These are phyloP conservation scores for Colletotrichum orchidophilum DNA, from an alignment of 2,329 filamentous ascomycete genomes.

Conservation along the genomic window DNA sequence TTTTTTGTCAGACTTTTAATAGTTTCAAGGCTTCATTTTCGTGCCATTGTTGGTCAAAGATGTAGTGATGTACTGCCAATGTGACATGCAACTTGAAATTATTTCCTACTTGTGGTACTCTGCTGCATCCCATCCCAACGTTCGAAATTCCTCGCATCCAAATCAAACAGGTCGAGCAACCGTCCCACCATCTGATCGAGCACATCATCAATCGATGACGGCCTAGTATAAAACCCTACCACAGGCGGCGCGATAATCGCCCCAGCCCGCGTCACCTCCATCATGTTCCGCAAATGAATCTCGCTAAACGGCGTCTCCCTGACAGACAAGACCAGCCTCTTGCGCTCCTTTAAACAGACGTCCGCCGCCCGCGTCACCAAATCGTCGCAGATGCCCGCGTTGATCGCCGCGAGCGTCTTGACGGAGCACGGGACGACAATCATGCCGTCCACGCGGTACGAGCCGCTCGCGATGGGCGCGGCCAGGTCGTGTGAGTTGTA, in stretches of 20 bases:
- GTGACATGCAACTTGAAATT: no score
- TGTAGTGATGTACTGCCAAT: no score
- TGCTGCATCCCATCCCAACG: constrained; percentile 45
- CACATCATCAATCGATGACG: constrained; percentile 50
- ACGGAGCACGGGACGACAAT: constrained; percentile 58
- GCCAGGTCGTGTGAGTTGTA: constrained; percentile 52
- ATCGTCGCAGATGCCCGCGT: constrained; percentile 53
- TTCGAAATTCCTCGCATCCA: constrained; percentile 52
- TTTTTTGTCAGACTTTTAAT: no score
- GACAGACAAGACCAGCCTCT: constrained; percentile 49
- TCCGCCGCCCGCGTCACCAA: constrained; percentile 56
- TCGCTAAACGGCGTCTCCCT: constrained; percentile 57
- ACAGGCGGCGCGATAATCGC: constrained; percentile 56
- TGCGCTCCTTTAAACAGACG: constrained; percentile 55
- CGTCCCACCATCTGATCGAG: constrained; percentile 56
- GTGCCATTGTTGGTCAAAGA: no score
- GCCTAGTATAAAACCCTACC: constrained; percentile 53
- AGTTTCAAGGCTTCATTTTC: no score
- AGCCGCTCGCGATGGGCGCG: constrained; percentile 55
- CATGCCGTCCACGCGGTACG: constrained; percentile 55
- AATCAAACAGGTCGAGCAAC: constrained; percentile 54
- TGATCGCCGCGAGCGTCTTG: constrained; percentile 56
- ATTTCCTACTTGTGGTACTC: neutral
- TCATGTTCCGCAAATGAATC: constrained; percentile 59
- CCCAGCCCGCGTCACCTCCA: constrained; percentile 46